Evolutionary conservation across 192 early-diverging fungal genomes (phyloP), one percentile per base, ranked within the genome.

Genomic region (Globomyces pollinis-pini): DNA sequence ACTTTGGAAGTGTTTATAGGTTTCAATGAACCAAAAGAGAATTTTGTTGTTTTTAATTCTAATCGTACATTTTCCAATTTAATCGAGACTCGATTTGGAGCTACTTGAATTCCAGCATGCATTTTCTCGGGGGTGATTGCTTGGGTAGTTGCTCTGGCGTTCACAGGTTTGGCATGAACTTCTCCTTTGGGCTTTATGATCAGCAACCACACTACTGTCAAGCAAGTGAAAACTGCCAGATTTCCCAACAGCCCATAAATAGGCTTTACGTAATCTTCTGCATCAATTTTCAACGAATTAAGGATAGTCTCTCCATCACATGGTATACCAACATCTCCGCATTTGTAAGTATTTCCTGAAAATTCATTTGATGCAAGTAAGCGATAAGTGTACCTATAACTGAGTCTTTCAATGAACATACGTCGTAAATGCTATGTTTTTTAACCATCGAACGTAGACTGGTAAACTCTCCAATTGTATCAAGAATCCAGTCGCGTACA

Each of bases 311-410:
- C 52, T 41, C 74, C 74, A 18, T 69, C 41, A 54, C 74, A 76
- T 15, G 51, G 59, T 0, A 28, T 24, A 3, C 39, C 24, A 16
- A 66, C 32, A 0, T 66, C 63, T 4, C 66, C 61, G 54, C 73
- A 76, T 11, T 54, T 52, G 52, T 55, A 76, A 8, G 30, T 21
- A 56, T 67, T 61, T 57, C 61, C 62, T 12, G 64, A 54, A 38
- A 76, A 72, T 52, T 76, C 74, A 67, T 76, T 76, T n/a, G 69
- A 55, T 23, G 68, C 57, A 29, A 66, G 42, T 11, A 70, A 56
- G 9, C 67, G 59, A 56, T 57, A 69, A 1, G 62, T 62, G 42
- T 67, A 70, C 7, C 64, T 67, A 11, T 59, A 21, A 28, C 64
- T 30, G 15, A 69, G 69, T 29, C 69, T 68, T 38, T 61, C 52